phyloP scores from a whole-genome alignment of 2,329 filamentous ascomycete species.

The Epichloe sibirici region DNA sequence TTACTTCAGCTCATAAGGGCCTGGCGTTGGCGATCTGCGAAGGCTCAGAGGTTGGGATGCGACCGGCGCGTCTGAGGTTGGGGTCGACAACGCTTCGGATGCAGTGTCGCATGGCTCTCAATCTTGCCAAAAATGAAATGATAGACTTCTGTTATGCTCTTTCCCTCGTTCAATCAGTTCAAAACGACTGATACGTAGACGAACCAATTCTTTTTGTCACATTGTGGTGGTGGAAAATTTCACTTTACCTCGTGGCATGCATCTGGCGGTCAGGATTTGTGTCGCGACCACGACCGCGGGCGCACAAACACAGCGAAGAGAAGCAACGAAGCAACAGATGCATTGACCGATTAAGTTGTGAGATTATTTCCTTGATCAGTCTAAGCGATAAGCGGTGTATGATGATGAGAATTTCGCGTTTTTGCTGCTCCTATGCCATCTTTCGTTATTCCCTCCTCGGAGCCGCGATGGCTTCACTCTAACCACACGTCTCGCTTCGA shows the following conservation, averaged over 20 bases:
- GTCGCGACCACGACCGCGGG: not conserved
- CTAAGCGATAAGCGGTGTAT: not conserved
- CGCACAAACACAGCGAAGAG: not conserved
- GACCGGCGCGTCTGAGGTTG: not conserved
- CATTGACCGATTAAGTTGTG: too few relatives aligned
- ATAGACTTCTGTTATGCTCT: not conserved
- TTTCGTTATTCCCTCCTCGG: not conserved
- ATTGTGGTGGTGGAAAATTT: not conserved
- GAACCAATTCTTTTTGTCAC: not conserved
- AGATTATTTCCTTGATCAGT: too few relatives aligned
- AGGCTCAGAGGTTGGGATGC: not conserved
- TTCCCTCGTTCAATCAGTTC: not conserved
- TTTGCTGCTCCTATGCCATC: not conserved
- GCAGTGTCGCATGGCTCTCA: not conserved
- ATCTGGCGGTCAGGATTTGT: not conserved
- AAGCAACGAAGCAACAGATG: too few relatives aligned
- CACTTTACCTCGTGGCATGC: not conserved
- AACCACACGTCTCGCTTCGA: not conserved
- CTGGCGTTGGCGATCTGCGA: not conserved
- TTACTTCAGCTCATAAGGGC: not conserved
- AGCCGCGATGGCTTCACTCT: conserved; percentile 4
- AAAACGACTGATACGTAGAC: not conserved
- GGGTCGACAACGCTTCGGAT: not conserved
- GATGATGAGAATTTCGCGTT: not conserved
- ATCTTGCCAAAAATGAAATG: not conserved